Conservation (phyloP, 345 rosid species). For the Heritiera littoralis region DNA sequence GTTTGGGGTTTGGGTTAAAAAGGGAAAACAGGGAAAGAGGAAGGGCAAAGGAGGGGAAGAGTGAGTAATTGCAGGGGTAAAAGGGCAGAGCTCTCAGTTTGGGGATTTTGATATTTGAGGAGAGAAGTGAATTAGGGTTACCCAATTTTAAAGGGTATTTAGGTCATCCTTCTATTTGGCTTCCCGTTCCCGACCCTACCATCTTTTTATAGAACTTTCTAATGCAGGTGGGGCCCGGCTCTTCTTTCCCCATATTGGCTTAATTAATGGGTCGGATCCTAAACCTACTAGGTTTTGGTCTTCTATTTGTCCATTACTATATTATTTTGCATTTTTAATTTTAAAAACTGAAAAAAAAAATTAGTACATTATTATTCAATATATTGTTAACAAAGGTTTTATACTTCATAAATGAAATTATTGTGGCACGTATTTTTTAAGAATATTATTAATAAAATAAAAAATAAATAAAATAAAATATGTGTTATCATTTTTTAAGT, state of each 20-base stretch:
- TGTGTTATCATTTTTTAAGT: too few relatives aligned
- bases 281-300: not conserved
- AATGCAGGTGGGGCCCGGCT: not conserved
- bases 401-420: too few relatives aligned
- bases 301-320: too few relatives aligned
- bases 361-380: too few relatives aligned
- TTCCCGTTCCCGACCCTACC: too few relatives aligned
- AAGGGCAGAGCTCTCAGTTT: not conserved
- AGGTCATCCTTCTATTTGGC: not conserved
- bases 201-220: not conserved
- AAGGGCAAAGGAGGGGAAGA: not conserved
- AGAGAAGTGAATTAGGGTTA: constrained; percentile 10
- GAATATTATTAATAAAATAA: too few relatives aligned
- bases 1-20: not conserved
- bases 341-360: too few relatives aligned
- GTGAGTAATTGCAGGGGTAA: not conserved
- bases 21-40: not conserved
- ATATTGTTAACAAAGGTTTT: too few relatives aligned
- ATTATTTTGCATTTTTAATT: too few relatives aligned
- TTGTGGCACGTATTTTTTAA: too few relatives aligned
- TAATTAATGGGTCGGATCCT: not conserved
- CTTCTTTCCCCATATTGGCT: not conserved
- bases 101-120: not conserved
- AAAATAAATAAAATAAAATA: too few relatives aligned
- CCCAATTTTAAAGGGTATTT: not conserved